Evolutionary conservation across 1,284 basidiomycete species (phyloP).

Genomic region (Cutaneotrichosporon mucoides): DNA sequence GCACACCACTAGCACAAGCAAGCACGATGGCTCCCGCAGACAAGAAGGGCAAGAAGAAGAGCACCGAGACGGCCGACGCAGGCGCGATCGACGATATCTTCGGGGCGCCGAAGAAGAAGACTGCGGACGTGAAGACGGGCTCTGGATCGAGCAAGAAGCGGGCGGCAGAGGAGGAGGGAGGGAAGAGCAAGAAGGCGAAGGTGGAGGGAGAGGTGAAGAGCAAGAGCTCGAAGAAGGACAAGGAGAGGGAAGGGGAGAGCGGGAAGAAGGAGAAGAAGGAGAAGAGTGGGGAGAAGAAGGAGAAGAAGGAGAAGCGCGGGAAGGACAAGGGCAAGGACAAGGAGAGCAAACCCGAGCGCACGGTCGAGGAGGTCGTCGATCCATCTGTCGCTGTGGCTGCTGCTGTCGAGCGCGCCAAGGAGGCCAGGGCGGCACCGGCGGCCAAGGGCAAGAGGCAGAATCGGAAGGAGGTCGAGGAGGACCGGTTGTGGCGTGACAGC

Average conservation of each 20-base stretch:
- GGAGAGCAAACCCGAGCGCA: slow-evolving; percentile 3
- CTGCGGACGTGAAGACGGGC: no score
- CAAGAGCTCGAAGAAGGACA: slow-evolving; percentile 4
- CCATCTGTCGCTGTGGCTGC: slow-evolving; percentile 20
- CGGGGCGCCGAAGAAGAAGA: slow-evolving; percentile 25
- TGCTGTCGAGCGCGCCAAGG: slow-evolving; percentile 14
- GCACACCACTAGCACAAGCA: not conserved
- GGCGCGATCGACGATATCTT: slow-evolving; percentile 10
- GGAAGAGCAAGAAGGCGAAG: slow-evolving; percentile 17
- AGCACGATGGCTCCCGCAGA: slow-evolving; percentile 7
- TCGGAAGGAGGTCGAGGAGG: slow-evolving; percentile 44
- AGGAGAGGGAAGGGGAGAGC: not conserved
- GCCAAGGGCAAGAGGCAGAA: slow-evolving; percentile 19
- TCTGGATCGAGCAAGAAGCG: not conserved
- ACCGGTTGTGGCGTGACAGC: slow-evolving; percentile 67
- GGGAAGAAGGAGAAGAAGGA: slow-evolving; percentile 3
- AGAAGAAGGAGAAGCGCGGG: not conserved
- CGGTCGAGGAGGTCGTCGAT: slow-evolving; percentile 34
- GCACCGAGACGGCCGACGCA: not conserved
- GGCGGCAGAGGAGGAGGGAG: not conserved
- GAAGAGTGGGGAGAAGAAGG: slow-evolving; percentile 23
- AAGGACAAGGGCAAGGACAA: not conserved
- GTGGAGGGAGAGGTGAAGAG: slow-evolving; percentile 15
- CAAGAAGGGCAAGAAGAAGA: slow-evolving; percentile 23
- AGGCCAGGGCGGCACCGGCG: not conserved